Conservation (phyloP, 2,329 filamentous ascomycete species). For the Ceratocystis destructans region DNA sequence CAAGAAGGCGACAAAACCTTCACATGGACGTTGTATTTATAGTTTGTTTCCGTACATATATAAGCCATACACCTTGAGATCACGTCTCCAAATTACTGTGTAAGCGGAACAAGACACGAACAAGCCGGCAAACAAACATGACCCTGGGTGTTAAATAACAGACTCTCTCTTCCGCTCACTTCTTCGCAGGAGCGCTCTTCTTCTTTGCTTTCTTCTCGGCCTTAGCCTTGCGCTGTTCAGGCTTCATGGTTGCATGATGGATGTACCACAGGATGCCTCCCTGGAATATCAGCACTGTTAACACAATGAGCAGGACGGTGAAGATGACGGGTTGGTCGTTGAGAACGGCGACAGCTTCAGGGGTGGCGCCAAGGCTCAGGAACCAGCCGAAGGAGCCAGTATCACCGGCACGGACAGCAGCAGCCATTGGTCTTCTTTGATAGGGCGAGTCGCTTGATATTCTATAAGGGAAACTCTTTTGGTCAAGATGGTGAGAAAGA, state of each 20-base stretch:
- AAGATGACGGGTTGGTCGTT: constrained; percentile 49
- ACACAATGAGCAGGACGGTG: constrained; percentile 41
- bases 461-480: background rate
- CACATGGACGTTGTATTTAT: background rate
- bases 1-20: background rate
- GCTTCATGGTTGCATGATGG: constrained; percentile 46
- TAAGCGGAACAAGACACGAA: background rate
- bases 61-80: too few relatives aligned
- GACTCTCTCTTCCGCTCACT: constrained; percentile 9
- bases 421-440: constrained; percentile 15
- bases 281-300: constrained; percentile 36
- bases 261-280: constrained; percentile 42
- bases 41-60: background rate
- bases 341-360: constrained; percentile 43
- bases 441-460: background rate
- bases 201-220: constrained; percentile 29
- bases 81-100: too few relatives aligned
- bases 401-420: constrained; percentile 16
- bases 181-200: constrained; percentile 21
- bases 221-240: constrained; percentile 45
- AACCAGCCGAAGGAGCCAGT: constrained; percentile 44
- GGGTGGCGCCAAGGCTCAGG: constrained; percentile 41
- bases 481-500: background rate
- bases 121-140: background rate
- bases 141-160: background rate